Conservation (phyloP, 78 protist species). For the Protostelium mycophagum region DNA sequence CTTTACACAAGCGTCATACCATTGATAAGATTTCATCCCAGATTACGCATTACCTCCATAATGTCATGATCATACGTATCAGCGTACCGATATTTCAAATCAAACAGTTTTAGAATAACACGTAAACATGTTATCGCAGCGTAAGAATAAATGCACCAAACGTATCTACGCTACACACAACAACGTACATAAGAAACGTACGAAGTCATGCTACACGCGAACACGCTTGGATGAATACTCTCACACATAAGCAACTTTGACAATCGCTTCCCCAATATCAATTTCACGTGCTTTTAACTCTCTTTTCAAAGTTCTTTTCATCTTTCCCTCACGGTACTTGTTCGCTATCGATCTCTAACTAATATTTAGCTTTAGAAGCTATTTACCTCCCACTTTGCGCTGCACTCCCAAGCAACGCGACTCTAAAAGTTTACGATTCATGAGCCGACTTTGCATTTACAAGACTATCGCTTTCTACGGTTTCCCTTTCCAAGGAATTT, state of each 20-base stretch:
- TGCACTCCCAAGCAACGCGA: constrained; percentile 86
- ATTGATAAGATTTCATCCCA: background rate
- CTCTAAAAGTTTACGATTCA: constrained; percentile 38
- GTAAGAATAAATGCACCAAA: too few relatives aligned
- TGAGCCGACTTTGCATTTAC: constrained; percentile 1
- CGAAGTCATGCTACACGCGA: too few relatives aligned
- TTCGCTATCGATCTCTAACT: constrained; percentile 84
- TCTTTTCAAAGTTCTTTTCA: constrained; percentile 89
- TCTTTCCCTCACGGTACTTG: constrained; percentile 93
- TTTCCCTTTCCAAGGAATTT: constrained; percentile 51
- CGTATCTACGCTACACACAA: too few relatives aligned
- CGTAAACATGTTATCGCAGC: too few relatives aligned
- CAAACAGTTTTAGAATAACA: too few relatives aligned
- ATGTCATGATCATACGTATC: background rate
- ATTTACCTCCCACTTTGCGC: constrained; percentile 75
- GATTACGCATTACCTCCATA: background rate
- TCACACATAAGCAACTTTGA: background rate
- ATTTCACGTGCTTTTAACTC: constrained; percentile 70
- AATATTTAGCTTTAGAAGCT: constrained; percentile 76
- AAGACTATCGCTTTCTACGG: constrained; percentile 88
- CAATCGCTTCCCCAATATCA: constrained; percentile 53
- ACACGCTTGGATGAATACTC: too few relatives aligned
- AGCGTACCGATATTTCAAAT: too few relatives aligned
- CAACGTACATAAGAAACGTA: too few relatives aligned
- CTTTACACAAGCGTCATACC: background rate